A percentile compares a stretch with the other conserved stretches of the same genome.
Evolutionary conservation across 805 yeast genomes (phyloP).

Genomic region (Jamesozyma rosinii): DNA sequence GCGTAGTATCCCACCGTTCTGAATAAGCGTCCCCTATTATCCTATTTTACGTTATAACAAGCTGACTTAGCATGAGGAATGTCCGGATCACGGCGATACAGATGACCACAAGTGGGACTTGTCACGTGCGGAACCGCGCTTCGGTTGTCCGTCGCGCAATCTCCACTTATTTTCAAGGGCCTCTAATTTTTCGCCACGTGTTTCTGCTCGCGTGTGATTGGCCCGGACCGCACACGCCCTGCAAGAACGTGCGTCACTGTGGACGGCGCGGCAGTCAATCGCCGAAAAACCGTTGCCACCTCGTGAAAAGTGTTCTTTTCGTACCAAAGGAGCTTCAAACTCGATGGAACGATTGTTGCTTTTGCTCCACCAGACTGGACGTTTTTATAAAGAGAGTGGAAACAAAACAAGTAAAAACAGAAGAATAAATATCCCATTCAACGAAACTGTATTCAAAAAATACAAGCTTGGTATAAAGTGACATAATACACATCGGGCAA

Average conservation of each 20-base stretch:
- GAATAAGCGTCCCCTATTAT: not conserved
- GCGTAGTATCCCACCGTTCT: too few relatives aligned
- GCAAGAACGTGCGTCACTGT: not conserved
- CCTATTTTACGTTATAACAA: not conserved
- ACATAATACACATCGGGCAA: not conserved
- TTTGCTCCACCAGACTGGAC: not conserved
- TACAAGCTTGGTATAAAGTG: not conserved
- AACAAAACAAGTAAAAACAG: too few relatives aligned
- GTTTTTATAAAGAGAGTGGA: too few relatives aligned
- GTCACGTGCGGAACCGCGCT: not conserved
- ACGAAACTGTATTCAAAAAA: conserved; percentile 8
- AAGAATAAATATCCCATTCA: conserved; percentile 9
- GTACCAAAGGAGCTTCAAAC: not conserved
- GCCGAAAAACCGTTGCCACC: not conserved
- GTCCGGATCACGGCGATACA: too few relatives aligned
- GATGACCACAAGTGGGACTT: not conserved
- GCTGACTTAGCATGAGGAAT: too few relatives aligned
- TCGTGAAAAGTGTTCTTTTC: not conserved
- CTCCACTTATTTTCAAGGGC: not conserved
- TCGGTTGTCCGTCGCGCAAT: not conserved
- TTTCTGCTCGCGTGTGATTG: too few relatives aligned
- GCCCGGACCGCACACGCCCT: too few relatives aligned
- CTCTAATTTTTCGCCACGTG: not conserved
- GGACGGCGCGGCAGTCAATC: not conserved
- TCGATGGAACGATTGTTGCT: not conserved